These are phyloP conservation scores for Daldinia sp. DNA, from an alignment of 2,329 filamentous ascomycete species.

Conservation along the genomic window DNA sequence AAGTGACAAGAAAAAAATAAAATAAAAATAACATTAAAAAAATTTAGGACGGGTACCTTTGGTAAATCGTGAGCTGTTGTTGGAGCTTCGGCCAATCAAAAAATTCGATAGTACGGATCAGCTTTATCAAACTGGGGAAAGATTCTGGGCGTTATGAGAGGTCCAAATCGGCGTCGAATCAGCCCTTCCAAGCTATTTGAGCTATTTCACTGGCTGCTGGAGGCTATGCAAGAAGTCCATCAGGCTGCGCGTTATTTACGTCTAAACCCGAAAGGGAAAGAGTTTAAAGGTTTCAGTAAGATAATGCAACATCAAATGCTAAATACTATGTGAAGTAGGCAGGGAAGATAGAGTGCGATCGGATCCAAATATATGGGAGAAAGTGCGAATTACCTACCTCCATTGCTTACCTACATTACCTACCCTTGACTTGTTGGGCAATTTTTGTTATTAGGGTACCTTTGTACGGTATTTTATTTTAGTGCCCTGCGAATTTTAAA, in stretches of 20 bases:
- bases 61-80: slow-evolving; percentile 36
- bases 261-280: slow-evolving; percentile 31
- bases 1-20: slow-evolving; percentile 29
- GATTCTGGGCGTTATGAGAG: slow-evolving; percentile 41
- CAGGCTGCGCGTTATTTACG: slow-evolving; percentile 2
- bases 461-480: too few species aligned
- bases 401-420: not conserved
- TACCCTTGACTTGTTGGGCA: too few species aligned
- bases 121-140: slow-evolving; percentile 36
- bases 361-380: slow-evolving; percentile 24
- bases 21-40: slow-evolving; percentile 20
- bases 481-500: slow-evolving; percentile 25
- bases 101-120: slow-evolving; percentile 46
- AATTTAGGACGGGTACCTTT: slow-evolving; percentile 25
- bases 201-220: slow-evolving; percentile 36
- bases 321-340: slow-evolving; percentile 6
- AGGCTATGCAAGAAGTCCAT: slow-evolving; percentile 20
- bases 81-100: slow-evolving; percentile 52
- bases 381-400: slow-evolving; percentile 1
- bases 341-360: slow-evolving; percentile 15
- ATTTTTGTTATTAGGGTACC: too few species aligned
- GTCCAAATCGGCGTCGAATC: slow-evolving; percentile 37
- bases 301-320: slow-evolving; percentile 35
- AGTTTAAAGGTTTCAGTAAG: slow-evolving; percentile 36
- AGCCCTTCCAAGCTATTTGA: slow-evolving; percentile 34